Evolutionary conservation across 179 eudicot genomes (phyloP), one percentile per base, ranked within the genome.

Genomic region (Nepenthes alata): DNA sequence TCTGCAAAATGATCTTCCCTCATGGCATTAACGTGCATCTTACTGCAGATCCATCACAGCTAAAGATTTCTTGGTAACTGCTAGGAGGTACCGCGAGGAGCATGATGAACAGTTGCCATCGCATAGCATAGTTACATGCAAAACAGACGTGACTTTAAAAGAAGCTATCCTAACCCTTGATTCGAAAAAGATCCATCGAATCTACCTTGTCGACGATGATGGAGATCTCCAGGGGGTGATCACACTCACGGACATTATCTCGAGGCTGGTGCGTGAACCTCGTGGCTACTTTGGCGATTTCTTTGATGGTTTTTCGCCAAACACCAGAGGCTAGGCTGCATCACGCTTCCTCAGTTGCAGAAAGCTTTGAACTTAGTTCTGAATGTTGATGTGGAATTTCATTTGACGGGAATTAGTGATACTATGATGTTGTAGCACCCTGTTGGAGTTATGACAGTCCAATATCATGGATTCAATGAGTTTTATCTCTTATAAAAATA

Each of bases 191-290:
- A 83, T 91, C 66, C 96, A 89, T 55, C 80, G 98, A 35, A 81
- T 89, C 37, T 91, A 91, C 49, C 85, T 91, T 1, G 90, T 83
- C 0, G 93, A 86, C 25, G 91, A 85, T 55, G 71, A 62, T 4
- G 96, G 80, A 34, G 67, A 80, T 53, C 72, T 89, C 5, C 90
- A 85, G 63, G 98, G 98, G 37, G 83, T 89, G 12, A 83, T 91
- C 66, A 84, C 98, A 7, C 93, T 91, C 7, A 79, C 96, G 65
- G 98, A 91, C 80, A 91, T 91, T 54, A 91, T 91, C 66, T 91
- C 98, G 5, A 91, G 77, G 87, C 89, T 91, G 1, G 98, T 91
- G 47, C 95, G 89, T 25, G 98, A 91, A 62, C 96, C 98, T 39
- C 87, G 68, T 7, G 89, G 89, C 57, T 91, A 91, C 75, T 89